Percentiles rank a stretch among this genome's conserved stretches.
These are phyloP conservation scores for Barnettozyma hawaiiensis DNA, from an alignment of 1,139 yeast genomes.

Conservation along the genomic window DNA sequence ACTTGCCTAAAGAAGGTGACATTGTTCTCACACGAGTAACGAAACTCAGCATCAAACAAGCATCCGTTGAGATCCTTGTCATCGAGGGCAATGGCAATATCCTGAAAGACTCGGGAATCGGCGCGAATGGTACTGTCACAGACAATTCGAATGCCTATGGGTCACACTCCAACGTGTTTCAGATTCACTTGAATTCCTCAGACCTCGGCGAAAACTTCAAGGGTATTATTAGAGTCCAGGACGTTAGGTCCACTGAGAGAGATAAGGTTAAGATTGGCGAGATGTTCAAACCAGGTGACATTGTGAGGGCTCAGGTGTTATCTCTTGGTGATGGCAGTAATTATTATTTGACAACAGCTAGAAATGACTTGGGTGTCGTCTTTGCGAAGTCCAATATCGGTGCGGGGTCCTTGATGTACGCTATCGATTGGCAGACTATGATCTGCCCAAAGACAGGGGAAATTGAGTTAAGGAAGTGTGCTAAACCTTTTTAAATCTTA, in stretches of 20 bases:
- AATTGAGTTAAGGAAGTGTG: conserved; percentile 81
- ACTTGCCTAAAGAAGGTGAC: conserved; percentile 81
- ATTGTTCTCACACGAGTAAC: conserved; percentile 73
- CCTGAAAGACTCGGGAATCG: conserved; percentile 59
- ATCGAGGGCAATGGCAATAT: conserved; percentile 64
- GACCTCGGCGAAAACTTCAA: conserved; percentile 90
- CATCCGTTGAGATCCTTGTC: conserved; percentile 75
- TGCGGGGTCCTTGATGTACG: conserved; percentile 77
- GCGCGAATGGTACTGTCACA: conserved; percentile 50
- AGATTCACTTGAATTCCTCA: conserved; percentile 44
- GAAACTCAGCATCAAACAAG: conserved; percentile 61
- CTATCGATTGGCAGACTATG: conserved; percentile 97
- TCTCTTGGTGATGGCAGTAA: conserved; percentile 92
- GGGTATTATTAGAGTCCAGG: conserved; percentile 84
- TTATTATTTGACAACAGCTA: conserved; percentile 84
- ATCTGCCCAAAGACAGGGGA: conserved; percentile 68
- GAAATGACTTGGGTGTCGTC: conserved; percentile 89
- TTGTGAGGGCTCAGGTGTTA: conserved; percentile 74
- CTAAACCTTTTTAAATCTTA: conserved; percentile 62
- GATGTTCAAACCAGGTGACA: conserved; percentile 87
- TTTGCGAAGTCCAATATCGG: conserved; percentile 71
- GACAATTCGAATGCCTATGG: conserved; percentile 49
- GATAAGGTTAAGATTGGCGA: conserved; percentile 79
- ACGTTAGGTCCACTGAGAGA: conserved; percentile 84
- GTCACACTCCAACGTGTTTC: conserved; percentile 46